Percentiles rank a stretch among this genome's conserved stretches.
phyloP scores from a whole-genome alignment of 352 stramenopile species.

The Aphanomyces cochlioides region DNA sequence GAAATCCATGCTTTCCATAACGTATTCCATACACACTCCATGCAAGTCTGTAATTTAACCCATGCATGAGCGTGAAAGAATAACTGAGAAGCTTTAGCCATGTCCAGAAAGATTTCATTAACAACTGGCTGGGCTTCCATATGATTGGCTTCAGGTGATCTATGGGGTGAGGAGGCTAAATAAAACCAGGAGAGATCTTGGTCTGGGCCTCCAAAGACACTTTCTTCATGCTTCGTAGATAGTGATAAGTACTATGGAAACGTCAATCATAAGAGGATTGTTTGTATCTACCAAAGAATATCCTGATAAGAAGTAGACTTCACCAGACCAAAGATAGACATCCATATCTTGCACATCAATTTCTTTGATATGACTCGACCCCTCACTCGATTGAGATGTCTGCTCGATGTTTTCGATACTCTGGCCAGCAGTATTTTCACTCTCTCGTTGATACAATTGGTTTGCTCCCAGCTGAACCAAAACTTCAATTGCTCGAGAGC shows the following conservation, averaged over 20 bases:
- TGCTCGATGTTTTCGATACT: background rate
- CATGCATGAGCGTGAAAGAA: constrained; percentile 24
- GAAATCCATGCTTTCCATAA: constrained; percentile 26
- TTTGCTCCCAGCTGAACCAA: background rate
- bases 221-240: background rate
- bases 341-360: constrained; percentile 6
- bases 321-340: constrained; percentile 18
- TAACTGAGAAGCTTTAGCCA: constrained; percentile 12
- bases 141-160: background rate
- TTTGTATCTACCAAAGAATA: no score
- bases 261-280: no score
- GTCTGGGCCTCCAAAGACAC: constrained; percentile 14
- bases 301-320: background rate
- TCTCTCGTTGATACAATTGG: background rate
- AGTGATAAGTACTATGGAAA: background rate
- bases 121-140: background rate
- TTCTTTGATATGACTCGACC: background rate
- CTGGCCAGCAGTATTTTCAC: no score
- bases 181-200: constrained; percentile 26
- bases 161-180: background rate
- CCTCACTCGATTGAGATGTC: background rate
- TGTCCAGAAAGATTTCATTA: background rate
- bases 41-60: constrained; percentile 8
- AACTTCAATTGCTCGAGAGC: background rate
- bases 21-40: constrained; percentile 15